phyloP scores from a whole-genome alignment of 2,329 filamentous ascomycete genomes.

The Ilyonectria mors-panacis region DNA sequence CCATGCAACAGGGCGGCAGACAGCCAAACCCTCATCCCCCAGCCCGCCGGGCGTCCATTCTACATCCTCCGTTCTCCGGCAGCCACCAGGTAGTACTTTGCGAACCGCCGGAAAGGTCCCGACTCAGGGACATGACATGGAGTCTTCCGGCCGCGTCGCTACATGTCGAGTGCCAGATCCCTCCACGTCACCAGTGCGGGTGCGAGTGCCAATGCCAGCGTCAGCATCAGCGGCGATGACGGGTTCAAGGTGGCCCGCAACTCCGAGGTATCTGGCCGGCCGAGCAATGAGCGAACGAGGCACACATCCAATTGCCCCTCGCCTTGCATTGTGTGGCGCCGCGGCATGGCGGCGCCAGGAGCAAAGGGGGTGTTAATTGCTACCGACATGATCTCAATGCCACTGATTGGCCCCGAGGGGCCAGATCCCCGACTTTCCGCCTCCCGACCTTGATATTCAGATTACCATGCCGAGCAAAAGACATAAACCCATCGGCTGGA shows the following conservation, averaged over 20 bases:
- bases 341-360: slow-evolving; percentile 14
- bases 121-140: slow-evolving; percentile 20
- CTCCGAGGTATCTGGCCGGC: slow-evolving; percentile 18
- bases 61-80: not conserved
- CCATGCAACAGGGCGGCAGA: slow-evolving; percentile 3
- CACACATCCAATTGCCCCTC: slow-evolving; percentile 4
- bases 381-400: not conserved
- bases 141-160: not conserved
- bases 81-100: not conserved
- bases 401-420: not conserved
- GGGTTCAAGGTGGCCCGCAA: slow-evolving; percentile 17
- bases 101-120: slow-evolving; percentile 4
- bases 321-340: slow-evolving; percentile 18
- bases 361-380: slow-evolving; percentile 12
- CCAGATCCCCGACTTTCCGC: not conserved
- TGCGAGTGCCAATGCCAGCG: not conserved
- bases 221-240: slow-evolving; percentile 21
- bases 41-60: not conserved
- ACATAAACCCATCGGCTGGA: slow-evolving; percentile 11
- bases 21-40: slow-evolving; percentile 8
- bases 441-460: not conserved
- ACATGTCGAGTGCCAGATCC: not conserved
- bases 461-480: slow-evolving; percentile 1
- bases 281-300: slow-evolving; percentile 14
- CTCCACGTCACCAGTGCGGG: not conserved